phyloP scores from a whole-genome alignment of 768 basidiomycete genomes.

The Tricholoma matsutake region DNA sequence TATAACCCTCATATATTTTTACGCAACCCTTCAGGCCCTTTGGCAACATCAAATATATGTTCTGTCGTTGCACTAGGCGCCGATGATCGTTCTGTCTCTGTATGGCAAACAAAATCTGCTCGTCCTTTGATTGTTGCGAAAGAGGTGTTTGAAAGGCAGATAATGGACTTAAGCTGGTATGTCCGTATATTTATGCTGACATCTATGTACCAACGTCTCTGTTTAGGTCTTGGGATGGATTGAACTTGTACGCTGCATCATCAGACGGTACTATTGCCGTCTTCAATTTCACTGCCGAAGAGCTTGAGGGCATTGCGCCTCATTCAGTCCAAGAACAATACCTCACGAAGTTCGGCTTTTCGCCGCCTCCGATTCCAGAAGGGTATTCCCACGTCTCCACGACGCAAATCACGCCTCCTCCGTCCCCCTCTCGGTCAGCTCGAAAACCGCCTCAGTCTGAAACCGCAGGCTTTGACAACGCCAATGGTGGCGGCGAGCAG shows the following conservation, averaged over 20 bases:
- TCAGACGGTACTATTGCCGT: constrained; percentile 94
- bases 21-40: constrained; percentile 61
- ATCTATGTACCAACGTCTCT: background rate
- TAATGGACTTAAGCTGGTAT: constrained; percentile 95
- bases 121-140: constrained; percentile 90
- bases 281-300: constrained; percentile 77
- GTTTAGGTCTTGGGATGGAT: constrained; percentile 86
- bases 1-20: constrained; percentile 97
- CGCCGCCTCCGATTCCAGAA: constrained; percentile 61
- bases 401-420: constrained; percentile 44
- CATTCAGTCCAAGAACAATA: constrained; percentile 74
- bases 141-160: constrained; percentile 91
- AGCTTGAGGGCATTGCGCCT: constrained; percentile 79
- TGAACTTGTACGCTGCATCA: constrained; percentile 90
- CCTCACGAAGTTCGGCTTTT: constrained; percentile 77
- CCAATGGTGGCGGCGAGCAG: constrained; percentile 48
- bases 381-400: constrained; percentile 60
- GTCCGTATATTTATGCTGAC: constrained; percentile 20
- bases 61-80: constrained; percentile 93
- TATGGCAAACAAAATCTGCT: constrained; percentile 94
- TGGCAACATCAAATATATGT: constrained; percentile 81
- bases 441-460: constrained; percentile 3
- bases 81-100: constrained; percentile 88
- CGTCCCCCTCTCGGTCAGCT: constrained; percentile 40
- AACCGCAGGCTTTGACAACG: constrained; percentile 27